Evolutionary conservation across 352 stramenopile genomes (phyloP), one percentile per base, ranked within the genome.

Genomic region (Phytophthora nicotianae): DNA sequence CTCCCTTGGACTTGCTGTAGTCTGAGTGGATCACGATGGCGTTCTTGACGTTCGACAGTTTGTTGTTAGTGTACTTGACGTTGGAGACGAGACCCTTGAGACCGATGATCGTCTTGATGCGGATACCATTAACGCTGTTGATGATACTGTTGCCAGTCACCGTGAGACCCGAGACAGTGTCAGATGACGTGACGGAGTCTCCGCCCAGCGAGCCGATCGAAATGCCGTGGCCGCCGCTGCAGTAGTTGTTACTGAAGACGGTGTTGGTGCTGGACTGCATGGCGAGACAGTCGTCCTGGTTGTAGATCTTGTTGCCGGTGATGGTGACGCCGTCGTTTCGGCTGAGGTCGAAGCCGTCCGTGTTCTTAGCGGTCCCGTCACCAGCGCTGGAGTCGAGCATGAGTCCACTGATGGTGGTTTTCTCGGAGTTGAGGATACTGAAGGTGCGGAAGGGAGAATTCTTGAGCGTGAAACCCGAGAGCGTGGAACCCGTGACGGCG

Each of bases 171-270:
- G 46, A 35, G 4, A 75, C 68, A 8, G 68, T 75, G n/a, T 45
- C 26, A 0, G 52, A 62, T n/a, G 51, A 43, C 9, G 27, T 33
- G 27, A 33, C 27, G 8, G 27, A 33, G 38, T 71, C 49, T 0
- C 70, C 65, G 32, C 65, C 70, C 17, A 77, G 40, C 16, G 70
- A 77, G 11, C 70, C 70, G 27, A 78, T 65, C 0, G 69, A 77
- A 21, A 77, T 49, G 37, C 69, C 65, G 45, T 59, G 48, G 13
- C 50, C 32, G 4, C 58, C 58, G 29, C 48, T 17, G 49, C 58
- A 59, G 13, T 42, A 27, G 35, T 63, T 63, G 35, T 57, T 57
- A 35, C 33, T 62, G 55, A 56, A 62, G 55, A 62, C 10, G 2
- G 55, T 62, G 55, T 62, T 62, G 16, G 55, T 62, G 13, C 55